Conservation (phyloP, 768 basidiomycete genomes). For the Tylopilus sp. region DNA sequence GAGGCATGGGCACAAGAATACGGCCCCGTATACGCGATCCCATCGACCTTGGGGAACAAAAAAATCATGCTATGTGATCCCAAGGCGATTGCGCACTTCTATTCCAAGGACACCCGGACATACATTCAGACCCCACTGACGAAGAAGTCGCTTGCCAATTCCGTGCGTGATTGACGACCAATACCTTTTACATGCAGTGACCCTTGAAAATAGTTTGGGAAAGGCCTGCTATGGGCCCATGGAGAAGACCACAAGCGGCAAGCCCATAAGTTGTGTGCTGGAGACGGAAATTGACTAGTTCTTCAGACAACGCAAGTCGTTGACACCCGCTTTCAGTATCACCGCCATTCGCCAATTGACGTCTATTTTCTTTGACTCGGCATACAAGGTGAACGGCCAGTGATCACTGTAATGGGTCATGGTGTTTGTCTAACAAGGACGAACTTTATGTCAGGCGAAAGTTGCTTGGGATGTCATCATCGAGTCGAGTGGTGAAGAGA, state of each 20-base stretch:
- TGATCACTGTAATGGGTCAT: no score
- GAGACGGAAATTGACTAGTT: neutral
- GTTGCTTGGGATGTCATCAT: conserved; percentile 29
- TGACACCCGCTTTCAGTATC: conserved; percentile 38
- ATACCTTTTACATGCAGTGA: neutral
- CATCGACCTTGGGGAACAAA: conserved; percentile 11
- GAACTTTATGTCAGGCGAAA: conserved; percentile 22
- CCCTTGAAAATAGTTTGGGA: conserved; percentile 15
- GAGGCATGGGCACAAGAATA: conserved; percentile 24
- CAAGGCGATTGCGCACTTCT: conserved; percentile 28
- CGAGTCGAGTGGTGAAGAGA: conserved; percentile 11
- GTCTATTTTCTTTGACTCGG: conserved; percentile 39
- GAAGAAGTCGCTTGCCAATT: conserved; percentile 29
- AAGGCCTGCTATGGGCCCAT: conserved; percentile 29
- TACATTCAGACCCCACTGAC: conserved; percentile 41
- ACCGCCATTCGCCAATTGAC: conserved; percentile 36
- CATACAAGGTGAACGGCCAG: conserved; percentile 8
- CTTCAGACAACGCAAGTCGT: conserved; percentile 34
- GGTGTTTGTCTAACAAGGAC: neutral
- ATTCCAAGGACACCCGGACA: conserved; percentile 18
- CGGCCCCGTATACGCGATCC: conserved; percentile 15
- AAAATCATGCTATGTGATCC: conserved; percentile 36
- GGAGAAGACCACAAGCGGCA: conserved; percentile 48
- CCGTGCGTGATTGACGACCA: conserved; percentile 2
- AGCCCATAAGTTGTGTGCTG: neutral